A percentile compares a stretch with the other conserved stretches of the same genome.
These are phyloP conservation scores for Coemansia pectinata DNA, from an alignment of 192 early-diverging fungal species.

Conservation along the genomic window DNA sequence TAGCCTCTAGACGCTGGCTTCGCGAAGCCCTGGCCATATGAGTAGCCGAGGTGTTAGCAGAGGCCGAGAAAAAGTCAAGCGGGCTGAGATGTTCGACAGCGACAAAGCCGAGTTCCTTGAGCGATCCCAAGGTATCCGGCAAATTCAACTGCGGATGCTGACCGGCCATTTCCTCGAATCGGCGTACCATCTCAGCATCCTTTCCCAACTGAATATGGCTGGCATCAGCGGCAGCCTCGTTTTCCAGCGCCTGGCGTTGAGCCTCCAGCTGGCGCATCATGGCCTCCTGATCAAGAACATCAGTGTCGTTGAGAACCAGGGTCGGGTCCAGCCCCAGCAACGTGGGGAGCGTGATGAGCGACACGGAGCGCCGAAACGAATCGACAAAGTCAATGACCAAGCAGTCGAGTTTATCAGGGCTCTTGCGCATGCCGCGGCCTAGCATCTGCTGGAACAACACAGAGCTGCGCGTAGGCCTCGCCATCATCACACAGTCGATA, in stretches of 20 bases:
- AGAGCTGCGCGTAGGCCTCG: constrained; percentile 79
- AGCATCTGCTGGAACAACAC: constrained; percentile 95
- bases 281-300: constrained; percentile 10
- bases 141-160: background rate
- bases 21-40: background rate
- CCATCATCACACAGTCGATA: constrained; percentile 88
- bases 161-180: background rate
- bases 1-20: background rate
- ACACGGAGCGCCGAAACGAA: constrained; percentile 48
- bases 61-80: constrained; percentile 25
- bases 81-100: constrained; percentile 32
- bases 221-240: background rate
- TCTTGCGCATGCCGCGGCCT: constrained; percentile 82
- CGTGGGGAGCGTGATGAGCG: constrained; percentile 72
- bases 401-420: constrained; percentile 70
- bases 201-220: background rate
- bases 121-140: constrained; percentile 13
- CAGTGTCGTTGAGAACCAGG: constrained; percentile 53
- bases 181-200: constrained; percentile 3
- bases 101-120: constrained; percentile 23
- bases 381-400: constrained; percentile 88
- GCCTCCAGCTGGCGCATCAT: background rate
- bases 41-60: background rate
- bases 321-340: constrained; percentile 75
- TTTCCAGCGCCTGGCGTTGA: background rate